Base-by-base conservation (phyloP, 169 alveolate species). In the Plasmodium gallinaceum region DNA sequence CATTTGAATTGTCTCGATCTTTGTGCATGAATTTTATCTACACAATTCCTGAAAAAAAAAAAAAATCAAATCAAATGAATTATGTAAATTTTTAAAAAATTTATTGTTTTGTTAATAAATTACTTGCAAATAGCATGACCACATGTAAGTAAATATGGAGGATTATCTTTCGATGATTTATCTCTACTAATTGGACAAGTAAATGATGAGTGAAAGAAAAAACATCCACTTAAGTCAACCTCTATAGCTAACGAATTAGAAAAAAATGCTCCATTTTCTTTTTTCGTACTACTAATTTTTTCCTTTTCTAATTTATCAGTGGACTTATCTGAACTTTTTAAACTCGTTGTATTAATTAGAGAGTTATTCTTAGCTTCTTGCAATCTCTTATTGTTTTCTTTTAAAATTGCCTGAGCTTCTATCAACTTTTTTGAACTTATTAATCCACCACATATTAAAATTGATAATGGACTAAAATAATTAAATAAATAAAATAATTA, bases 91-190 rank as follows among this genome's bases (percentile, higher is more conserved):
- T 74, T 32, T 22, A 16, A 22, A 65, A 24, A 54, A 18, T 57
- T 42, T 6, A 46, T 45, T 61, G 24, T 57, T 24, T 60, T 73
- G n/a, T 65, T 64, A 5, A 16, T 2, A 20, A 32, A 62, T 61
- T 60, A 90, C 94, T 76, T 90, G 94, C 92, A 90, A 62, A 90
- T 90, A 16, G 83, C 86, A 45, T 90, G 94, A 9, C 94, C 94
- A 43, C 94, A 90, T n/a, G 92, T 72, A 22, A 90, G 78, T 8
- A 90, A 57, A 10, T 85, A 64, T 5, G 94, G 92, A 5, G 92
- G 92, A 58, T 90, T 90, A 7, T 57, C 85, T 39, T 58, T 90
- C 5, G 92, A 74, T 3, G 94, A 85, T 48, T 72, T 88, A 32
- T 80, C 92, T 26, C 94, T 46, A 48, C 90, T 85, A 57, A 90